A percentile compares a stretch with the other conserved stretches of the same genome.
These are phyloP conservation scores for Exophiala dermatitidis DNA, from an alignment of 2,329 filamentous ascomycete species.

Conservation along the genomic window DNA sequence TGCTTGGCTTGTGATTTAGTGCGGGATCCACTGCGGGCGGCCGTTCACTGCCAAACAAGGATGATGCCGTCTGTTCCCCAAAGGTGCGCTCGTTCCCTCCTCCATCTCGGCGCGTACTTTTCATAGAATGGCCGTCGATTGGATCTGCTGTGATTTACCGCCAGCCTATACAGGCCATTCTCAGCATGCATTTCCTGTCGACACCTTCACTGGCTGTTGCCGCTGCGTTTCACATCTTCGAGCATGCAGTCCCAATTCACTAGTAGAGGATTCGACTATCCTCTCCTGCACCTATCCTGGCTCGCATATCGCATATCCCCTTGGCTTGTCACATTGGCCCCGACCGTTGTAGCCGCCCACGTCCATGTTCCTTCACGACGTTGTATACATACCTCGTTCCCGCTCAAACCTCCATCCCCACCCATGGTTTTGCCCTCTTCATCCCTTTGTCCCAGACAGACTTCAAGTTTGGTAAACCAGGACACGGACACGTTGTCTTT, in stretches of 20 bases:
- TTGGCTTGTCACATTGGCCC: slow-evolving; percentile 20
- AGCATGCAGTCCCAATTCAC: slow-evolving; percentile 19
- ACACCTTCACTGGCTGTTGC: slow-evolving; percentile 13
- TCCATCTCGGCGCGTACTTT: slow-evolving; percentile 21
- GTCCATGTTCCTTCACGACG: slow-evolving; percentile 5
- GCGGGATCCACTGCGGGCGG: slow-evolving; percentile 9
- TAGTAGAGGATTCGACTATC: slow-evolving; percentile 12
- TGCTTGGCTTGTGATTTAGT: background rate
- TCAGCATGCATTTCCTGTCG: slow-evolving; percentile 1
- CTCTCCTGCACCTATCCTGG: slow-evolving; percentile 12
- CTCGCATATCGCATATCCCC: background rate
- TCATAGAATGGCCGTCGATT: slow-evolving; percentile 18
- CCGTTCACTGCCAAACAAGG: slow-evolving; percentile 11
- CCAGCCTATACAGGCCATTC: slow-evolving; percentile 9
- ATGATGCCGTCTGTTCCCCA: no score
- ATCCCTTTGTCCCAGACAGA: slow-evolving; percentile 1
- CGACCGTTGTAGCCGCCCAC: slow-evolving; percentile 18
- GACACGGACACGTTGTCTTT: background rate
- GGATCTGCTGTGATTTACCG: slow-evolving; percentile 15
- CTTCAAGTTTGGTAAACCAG: no score
- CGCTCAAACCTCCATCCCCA: slow-evolving; percentile 22
- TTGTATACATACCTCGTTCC: slow-evolving; percentile 22
- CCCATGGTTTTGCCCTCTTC: slow-evolving; percentile 14
- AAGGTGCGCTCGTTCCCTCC: background rate
- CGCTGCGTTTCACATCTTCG: slow-evolving; percentile 20